Conservation (phyloP, 2,329 filamentous ascomycete species). For the Xylaria sp. region DNA sequence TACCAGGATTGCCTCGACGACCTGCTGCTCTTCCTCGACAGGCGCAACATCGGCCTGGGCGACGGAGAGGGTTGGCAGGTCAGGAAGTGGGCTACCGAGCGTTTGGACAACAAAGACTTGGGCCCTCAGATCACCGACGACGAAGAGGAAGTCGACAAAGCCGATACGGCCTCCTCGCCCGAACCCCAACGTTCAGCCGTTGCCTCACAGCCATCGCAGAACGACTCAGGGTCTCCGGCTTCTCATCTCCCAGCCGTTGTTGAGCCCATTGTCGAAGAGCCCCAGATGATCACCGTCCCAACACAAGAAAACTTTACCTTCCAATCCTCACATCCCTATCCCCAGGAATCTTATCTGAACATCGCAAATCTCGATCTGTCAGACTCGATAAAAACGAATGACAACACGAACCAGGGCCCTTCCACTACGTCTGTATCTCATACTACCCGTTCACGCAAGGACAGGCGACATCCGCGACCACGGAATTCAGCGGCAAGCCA, state of each 20-base stretch:
- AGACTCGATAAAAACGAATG: conserved; percentile 58
- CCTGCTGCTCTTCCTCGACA: conserved; percentile 85
- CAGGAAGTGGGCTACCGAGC: conserved; percentile 74
- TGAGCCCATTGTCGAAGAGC: conserved; percentile 40
- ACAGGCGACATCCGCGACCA: conserved; percentile 43
- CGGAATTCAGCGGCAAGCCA: conserved; percentile 50
- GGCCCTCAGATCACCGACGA: conserved; percentile 68
- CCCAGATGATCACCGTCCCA: conserved; percentile 60
- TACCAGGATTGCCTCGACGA: conserved; percentile 97
- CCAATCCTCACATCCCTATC: conserved; percentile 71
- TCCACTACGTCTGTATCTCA: conserved; percentile 47
- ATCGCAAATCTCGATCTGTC: conserved; percentile 71
- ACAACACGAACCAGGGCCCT: conserved; percentile 50
- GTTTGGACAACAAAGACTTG: conserved; percentile 71
- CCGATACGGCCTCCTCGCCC: conserved; percentile 69
- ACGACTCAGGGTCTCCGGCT: conserved; percentile 53
- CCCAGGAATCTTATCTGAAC: conserved; percentile 67
- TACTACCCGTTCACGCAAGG: conserved; percentile 43
- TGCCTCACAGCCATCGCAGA: conserved; percentile 53
- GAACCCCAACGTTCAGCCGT: conserved; percentile 63
- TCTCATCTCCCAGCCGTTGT: conserved; percentile 35
- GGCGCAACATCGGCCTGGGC: conserved; percentile 78
- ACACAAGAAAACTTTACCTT: conserved; percentile 75
- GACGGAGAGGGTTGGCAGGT: conserved; percentile 80
- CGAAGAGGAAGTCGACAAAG: conserved; percentile 75